Percentiles rank a stretch among this genome's conserved stretches.
Conservation (phyloP, 1,284 basidiomycete species). For the Gymnopus androsaceus region DNA sequence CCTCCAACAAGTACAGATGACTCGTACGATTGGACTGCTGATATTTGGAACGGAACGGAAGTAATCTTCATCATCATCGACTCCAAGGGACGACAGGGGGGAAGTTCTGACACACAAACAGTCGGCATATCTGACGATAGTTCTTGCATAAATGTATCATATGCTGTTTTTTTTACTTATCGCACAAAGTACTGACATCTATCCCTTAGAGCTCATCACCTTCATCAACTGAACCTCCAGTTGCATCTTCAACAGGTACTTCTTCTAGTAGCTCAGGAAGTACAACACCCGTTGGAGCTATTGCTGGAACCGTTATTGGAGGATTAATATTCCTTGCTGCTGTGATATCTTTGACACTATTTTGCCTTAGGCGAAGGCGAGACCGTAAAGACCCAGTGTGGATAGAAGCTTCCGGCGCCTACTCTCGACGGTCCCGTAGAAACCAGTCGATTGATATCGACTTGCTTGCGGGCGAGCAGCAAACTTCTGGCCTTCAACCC, state of each 20-base stretch:
- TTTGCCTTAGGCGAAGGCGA: slow-evolving; percentile 46
- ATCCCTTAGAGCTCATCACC: slow-evolving; percentile 24
- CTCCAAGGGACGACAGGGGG: slow-evolving; percentile 55
- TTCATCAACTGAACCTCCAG: slow-evolving; percentile 17
- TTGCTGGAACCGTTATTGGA: slow-evolving; percentile 63
- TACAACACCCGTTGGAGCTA: slow-evolving; percentile 44
- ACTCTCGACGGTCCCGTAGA: slow-evolving; percentile 29
- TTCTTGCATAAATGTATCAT: slow-evolving; percentile 32
- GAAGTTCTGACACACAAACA: slow-evolving; percentile 50
- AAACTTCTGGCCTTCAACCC: background rate
- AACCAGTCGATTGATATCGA: slow-evolving; percentile 22
- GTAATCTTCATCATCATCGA: slow-evolving; percentile 67
- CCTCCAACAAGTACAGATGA: slow-evolving; percentile 44
- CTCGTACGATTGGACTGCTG: slow-evolving; percentile 57
- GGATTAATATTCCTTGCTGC: slow-evolving; percentile 52
- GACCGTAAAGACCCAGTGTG: slow-evolving; percentile 19
- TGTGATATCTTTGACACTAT: slow-evolving; percentile 50
- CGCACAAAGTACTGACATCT: too few relatives aligned
- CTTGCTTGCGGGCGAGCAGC: background rate
- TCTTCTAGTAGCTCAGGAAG: slow-evolving; percentile 18
- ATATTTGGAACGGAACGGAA: slow-evolving; percentile 60
- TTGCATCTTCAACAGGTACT: slow-evolving; percentile 30
- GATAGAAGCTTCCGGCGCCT: slow-evolving; percentile 13
- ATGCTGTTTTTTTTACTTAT: too few relatives aligned
- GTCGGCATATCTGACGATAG: slow-evolving; percentile 50